These are phyloP conservation scores for Scenedesmus sp. DNA, from an alignment of 163 green algal genomes.

Conservation along the genomic window DNA sequence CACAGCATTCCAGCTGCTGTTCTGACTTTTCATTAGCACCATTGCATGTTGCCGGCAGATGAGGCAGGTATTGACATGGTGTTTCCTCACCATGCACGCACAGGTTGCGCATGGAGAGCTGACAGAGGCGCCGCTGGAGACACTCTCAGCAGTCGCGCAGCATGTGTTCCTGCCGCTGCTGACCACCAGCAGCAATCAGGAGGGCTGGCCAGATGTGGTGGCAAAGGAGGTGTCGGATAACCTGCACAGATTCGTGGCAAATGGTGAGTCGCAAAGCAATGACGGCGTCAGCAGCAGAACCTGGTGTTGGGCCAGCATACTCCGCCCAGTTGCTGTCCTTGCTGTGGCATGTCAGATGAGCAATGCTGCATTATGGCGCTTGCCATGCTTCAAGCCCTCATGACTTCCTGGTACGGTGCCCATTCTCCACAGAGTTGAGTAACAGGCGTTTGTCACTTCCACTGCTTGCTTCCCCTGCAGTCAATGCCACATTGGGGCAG, in stretches of 20 bases:
- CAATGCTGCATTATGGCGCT: neutral
- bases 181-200: slow-evolving; percentile 81
- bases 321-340: neutral
- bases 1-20: neutral
- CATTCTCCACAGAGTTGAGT: too few species aligned
- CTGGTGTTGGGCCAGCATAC: neutral
- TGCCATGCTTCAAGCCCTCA: neutral
- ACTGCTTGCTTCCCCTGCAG: slow-evolving; percentile 54
- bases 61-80: neutral
- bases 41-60: neutral
- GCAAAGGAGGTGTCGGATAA: slow-evolving; percentile 88
- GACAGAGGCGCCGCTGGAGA: slow-evolving; percentile 84
- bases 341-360: neutral
- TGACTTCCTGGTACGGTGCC: too few species aligned
- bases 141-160: slow-evolving; percentile 79
- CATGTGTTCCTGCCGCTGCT: slow-evolving; percentile 93
- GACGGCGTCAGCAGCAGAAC: neutral
- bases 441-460: too few species aligned
- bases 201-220: slow-evolving; percentile 88
- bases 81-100: neutral
- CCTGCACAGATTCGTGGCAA: slow-evolving; percentile 91
- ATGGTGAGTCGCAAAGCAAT: slow-evolving; percentile 60
- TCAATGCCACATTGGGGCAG: slow-evolving; percentile 88
- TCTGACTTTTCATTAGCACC: too few species aligned
- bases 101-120: slow-evolving; percentile 88